Base-by-base conservation (phyloP, 495 filamentous ascomycete species). In the Xylaria nigripes region DNA sequence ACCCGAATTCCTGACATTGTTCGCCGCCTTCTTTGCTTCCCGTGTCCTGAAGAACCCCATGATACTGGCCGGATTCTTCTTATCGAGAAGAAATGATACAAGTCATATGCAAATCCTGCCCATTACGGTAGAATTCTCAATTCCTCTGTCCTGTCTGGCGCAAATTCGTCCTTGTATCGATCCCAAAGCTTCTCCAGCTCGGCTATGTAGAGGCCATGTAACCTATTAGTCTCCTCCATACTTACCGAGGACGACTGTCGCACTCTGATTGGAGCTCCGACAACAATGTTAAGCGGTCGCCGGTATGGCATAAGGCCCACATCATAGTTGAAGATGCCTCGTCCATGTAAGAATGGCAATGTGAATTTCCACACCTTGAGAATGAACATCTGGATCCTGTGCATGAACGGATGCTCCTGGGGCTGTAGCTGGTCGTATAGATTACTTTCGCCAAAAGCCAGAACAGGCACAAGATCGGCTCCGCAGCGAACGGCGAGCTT, bases 301-400 rank as follows among this genome's bases (percentile, higher is more conserved):
- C 94, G 80, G 69, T 97, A 97, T 6, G 93, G 93, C 87, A 97
- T 87, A 49, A 97, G 64, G 0, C 93, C 93, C 1, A 96, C 87
- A 66, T 98, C 93, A 58, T 98, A 97, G 63, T 98, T 98, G 69
- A 97, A 96, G 8, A 97, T 85, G 1, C 93, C 93, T 15, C 90
- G 68, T 1, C 90, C 91, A 70, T 95, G 91, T 53, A 96, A 83
- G 25, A 96, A 70, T 2, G 93, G 93, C 3, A 97, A 76, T 0
- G 93, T 97, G 61, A 96, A 98, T n/a, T 93, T 93, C 68, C 93
- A 75, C 1, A 85, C 72, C 52, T 82, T 83, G 72, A 97, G 92
- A 25, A 93, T 73, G 12, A 84, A 69, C 73, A 93, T 80, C 69
- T 98, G 93, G 16, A 85, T 56, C 64, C 79, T 81, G 67, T 89